Conservation (phyloP, 805 yeast species). For the Teunomyces tritomae region DNA sequence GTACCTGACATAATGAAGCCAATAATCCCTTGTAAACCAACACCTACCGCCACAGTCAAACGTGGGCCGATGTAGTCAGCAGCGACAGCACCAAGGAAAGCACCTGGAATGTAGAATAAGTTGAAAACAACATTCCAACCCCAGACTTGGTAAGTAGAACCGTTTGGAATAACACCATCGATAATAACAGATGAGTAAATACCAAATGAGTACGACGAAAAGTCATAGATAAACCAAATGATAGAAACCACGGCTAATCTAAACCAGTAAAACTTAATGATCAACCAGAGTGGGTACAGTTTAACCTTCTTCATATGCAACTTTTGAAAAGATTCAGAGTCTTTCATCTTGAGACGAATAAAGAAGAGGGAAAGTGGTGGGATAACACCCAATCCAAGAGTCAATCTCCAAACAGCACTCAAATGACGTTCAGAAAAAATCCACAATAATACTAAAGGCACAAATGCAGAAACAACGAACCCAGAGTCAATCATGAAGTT, state of each 20-base stretch:
- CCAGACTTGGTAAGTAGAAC: slow-evolving; percentile 67
- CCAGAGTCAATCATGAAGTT: slow-evolving; percentile 85
- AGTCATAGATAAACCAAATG: slow-evolving; percentile 91
- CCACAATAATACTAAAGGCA: slow-evolving; percentile 83
- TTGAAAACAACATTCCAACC: slow-evolving; percentile 93
- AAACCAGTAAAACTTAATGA: slow-evolving; percentile 81
- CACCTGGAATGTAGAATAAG: slow-evolving; percentile 86
- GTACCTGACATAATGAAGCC: slow-evolving; percentile 84
- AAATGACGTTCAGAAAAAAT: slow-evolving; percentile 71
- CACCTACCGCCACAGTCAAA: slow-evolving; percentile 68
- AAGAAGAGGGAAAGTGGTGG: slow-evolving; percentile 79
- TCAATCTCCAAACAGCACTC: slow-evolving; percentile 86
- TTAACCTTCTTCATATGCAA: slow-evolving; percentile 60
- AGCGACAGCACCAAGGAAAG: slow-evolving; percentile 77
- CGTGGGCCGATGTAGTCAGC: slow-evolving; percentile 95
- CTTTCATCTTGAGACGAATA: slow-evolving; percentile 72
- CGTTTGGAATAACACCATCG: slow-evolving; percentile 52
- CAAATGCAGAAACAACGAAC: slow-evolving; percentile 78
- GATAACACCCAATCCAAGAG: slow-evolving; percentile 86
- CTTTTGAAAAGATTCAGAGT: slow-evolving; percentile 69
- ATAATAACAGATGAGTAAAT: slow-evolving; percentile 76
- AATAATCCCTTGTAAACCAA: slow-evolving; percentile 66
- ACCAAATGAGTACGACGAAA: slow-evolving; percentile 84
- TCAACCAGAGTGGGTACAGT: slow-evolving; percentile 62
- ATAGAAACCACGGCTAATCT: slow-evolving; percentile 67